Conservation (phyloP, 2,329 filamentous ascomycete genomes). For the Fusarium setosum region DNA sequence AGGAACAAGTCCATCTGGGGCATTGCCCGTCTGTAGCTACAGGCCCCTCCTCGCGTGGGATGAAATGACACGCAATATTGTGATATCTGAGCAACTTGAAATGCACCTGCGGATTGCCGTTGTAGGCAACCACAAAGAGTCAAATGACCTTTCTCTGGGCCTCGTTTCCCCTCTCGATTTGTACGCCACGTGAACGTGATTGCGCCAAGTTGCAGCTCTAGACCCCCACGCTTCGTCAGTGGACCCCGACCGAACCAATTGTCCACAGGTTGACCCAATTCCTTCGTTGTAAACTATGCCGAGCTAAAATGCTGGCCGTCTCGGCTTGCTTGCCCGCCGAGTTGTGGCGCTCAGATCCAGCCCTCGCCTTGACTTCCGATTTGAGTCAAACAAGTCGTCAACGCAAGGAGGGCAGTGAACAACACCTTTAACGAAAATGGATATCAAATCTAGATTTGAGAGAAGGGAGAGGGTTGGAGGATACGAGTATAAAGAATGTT, state of each 20-base stretch:
- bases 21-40: not conserved
- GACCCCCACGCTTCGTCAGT: slow-evolving; percentile 8
- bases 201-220: slow-evolving; percentile 1
- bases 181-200: slow-evolving; percentile 1
- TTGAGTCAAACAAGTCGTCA: not conserved
- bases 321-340: slow-evolving; percentile 8
- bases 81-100: not conserved
- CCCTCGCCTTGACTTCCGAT: slow-evolving; percentile 15
- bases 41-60: not conserved
- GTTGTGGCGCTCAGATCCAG: not conserved
- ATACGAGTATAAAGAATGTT: not conserved
- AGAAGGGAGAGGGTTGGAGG: not conserved
- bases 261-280: not conserved
- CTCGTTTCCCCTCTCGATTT: slow-evolving; percentile 8
- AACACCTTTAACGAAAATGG: not conserved
- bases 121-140: not conserved
- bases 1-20: slow-evolving; percentile 42
- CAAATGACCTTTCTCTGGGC: slow-evolving; percentile 22
- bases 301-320: fast-evolving
- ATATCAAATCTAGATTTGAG: too few relatives aligned
- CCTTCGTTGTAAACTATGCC: not conserved
- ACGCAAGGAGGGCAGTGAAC: not conserved
- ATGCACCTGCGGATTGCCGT: slow-evolving; percentile 1
- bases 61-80: not conserved
- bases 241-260: slow-evolving; percentile 11